A percentile compares a stretch with the other conserved stretches of the same genome.
Conservation (phyloP, 345 rosid species). For the Rhizophora apiculata region DNA sequence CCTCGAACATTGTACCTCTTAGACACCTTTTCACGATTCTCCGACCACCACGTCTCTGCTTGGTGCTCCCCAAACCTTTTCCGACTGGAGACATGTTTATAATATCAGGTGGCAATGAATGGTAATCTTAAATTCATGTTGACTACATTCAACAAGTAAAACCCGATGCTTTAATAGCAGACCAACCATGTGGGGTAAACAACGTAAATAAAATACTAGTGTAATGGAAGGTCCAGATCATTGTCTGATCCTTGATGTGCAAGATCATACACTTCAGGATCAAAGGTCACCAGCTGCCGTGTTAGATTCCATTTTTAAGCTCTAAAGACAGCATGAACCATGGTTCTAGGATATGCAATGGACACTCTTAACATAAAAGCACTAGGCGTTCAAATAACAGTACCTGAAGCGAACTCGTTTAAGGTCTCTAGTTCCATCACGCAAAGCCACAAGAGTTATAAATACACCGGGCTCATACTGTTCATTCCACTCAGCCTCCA, state of each 20-base stretch:
- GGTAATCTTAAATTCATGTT: neutral
- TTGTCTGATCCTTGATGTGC: neutral
- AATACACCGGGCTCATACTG: conserved; percentile 94
- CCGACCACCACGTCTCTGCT: conserved; percentile 97
- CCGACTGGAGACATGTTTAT: conserved; percentile 49
- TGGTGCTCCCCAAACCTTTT: conserved; percentile 93
- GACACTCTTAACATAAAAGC: conserved; percentile 1
- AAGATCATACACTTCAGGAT: neutral
- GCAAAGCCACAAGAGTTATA: conserved; percentile 79
- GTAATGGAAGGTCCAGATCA: too few relatives aligned
- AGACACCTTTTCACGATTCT: conserved; percentile 92
- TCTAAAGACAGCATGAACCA: neutral
- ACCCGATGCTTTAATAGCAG: too few relatives aligned
- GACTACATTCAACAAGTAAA: neutral
- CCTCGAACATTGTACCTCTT: conserved; percentile 80
- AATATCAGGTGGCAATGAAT: neutral
- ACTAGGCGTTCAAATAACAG: conserved; percentile 52
- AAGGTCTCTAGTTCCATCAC: conserved; percentile 92
- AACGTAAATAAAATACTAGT: too few relatives aligned
- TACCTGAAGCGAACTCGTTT: conserved; percentile 99
- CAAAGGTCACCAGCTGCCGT: neutral
- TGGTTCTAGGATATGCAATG: too few relatives aligned
- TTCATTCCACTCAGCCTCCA: conserved; percentile 91
- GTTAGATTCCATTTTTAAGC: neutral
- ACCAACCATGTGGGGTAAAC: too few relatives aligned